Evolutionary conservation across 306 rosid species (phyloP).

Genomic region (Arachis stenosperma): DNA sequence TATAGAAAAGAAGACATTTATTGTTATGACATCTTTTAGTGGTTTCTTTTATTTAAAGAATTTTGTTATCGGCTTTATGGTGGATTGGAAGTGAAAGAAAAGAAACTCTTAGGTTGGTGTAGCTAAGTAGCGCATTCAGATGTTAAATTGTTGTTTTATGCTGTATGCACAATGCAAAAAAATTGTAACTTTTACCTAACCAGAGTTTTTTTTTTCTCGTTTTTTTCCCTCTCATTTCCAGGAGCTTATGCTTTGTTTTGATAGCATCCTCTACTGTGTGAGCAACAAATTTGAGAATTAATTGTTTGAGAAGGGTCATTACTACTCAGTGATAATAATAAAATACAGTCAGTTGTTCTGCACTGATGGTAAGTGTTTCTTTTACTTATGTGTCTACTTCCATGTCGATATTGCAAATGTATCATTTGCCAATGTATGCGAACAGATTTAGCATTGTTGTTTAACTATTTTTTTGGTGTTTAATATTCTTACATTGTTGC

Average conservation of each 20-base stretch:
- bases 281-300: conserved; percentile 37
- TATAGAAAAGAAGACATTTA: neutral
- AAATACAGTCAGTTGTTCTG: conserved; percentile 34
- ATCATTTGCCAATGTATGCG: conserved; percentile 18
- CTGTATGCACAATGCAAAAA: too few species aligned
- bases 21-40: neutral
- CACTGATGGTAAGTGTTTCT: conserved; percentile 58
- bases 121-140: neutral
- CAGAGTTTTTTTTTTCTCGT: conserved; percentile 3
- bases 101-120: neutral
- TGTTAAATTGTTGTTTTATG: too few species aligned
- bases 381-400: neutral
- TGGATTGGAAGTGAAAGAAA: neutral
- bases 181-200: neutral
- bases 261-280: conserved; percentile 35
- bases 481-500: conserved; percentile 16
- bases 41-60: neutral
- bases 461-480: conserved; percentile 14
- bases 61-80: neutral
- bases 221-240: conserved; percentile 39
- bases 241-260: conserved; percentile 38
- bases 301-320: conserved; percentile 36
- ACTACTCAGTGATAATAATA: conserved; percentile 39
- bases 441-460: conserved; percentile 5
- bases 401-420: conserved; percentile 14